Evolutionary conservation across 2,329 filamentous ascomycete species (phyloP).

Genomic region (Epichloe sibirici): DNA sequence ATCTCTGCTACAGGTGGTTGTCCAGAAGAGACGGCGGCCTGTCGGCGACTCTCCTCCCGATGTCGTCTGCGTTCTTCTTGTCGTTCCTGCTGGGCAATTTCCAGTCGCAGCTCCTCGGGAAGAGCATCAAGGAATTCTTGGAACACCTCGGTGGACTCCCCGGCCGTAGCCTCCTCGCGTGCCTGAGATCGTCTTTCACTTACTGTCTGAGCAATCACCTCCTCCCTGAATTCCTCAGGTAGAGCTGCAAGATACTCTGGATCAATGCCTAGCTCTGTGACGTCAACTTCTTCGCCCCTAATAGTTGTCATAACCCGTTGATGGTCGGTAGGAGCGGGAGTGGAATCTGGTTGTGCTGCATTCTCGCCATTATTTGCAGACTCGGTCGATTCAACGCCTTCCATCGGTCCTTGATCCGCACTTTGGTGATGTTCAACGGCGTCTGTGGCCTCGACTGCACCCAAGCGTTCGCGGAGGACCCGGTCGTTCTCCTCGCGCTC

Average conservation of each 20-base stretch:
- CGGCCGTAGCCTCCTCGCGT: constrained; percentile 50
- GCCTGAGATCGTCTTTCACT: constrained; percentile 73
- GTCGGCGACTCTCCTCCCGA: constrained; percentile 66
- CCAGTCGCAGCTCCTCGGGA: constrained; percentile 77
- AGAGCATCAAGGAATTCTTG: constrained; percentile 90
- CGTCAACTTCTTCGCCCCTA: constrained; percentile 76
- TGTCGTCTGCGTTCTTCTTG: constrained; percentile 80
- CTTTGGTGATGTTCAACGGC: constrained; percentile 14
- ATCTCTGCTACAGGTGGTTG: constrained; percentile 53
- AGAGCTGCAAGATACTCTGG: constrained; percentile 89
- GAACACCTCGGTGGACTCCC: constrained; percentile 74
- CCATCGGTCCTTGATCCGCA: constrained; percentile 45
- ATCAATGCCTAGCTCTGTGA: constrained; percentile 90
- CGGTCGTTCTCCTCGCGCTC: constrained; percentile 44
- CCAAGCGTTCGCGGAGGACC: constrained; percentile 22
- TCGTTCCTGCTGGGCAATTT: constrained; percentile 83
- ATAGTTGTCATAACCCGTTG: constrained; percentile 69
- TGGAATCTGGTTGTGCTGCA: constrained; percentile 13
- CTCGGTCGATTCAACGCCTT: constrained; percentile 55
- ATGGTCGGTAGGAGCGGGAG: constrained; percentile 9
- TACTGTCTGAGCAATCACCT: constrained; percentile 86
- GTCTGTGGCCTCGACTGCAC: constrained; percentile 44
- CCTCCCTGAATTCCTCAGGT: constrained; percentile 92
- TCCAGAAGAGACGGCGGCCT: constrained; percentile 41
- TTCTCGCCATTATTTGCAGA: constrained; percentile 20